Base-by-base conservation (phyloP, 2,329 filamentous ascomycete genomes). In the Teratosphaeria zuluensis region DNA sequence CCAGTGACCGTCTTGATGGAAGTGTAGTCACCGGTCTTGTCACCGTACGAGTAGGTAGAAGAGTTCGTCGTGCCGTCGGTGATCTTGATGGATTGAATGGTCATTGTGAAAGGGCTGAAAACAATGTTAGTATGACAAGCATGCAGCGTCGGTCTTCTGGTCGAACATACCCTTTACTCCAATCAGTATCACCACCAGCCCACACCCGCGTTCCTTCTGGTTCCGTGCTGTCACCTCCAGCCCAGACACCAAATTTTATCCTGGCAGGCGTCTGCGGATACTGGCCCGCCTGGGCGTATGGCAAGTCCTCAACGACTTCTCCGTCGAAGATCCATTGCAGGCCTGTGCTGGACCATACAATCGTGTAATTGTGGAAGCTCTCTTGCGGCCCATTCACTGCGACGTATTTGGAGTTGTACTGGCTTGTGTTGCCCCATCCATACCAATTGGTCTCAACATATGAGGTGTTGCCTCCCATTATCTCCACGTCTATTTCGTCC, bases 401-500 rank as follows among this genome's bases (percentile, higher is more conserved):
- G 66, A 85, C 81, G 76, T 82, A 86, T 59, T 80, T 78, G 67
- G 84, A 86, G 63, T 87, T 85, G 75, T 88, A 59, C 56, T 71
- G 69, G 11, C 51, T 83, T 72, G 83, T 89, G 61, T 81, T 81
- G 54, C 87, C 88, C 78, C 89, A 87, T 74, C 85, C 83, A 74
- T 89, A 90, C 75, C 85, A 92, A 77, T 92, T 92, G 65, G 83
- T 87, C 64, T 87, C 80, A 8, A 83, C 86, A 32, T 79, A 74
- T 16, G 78, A 82, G 58, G 76, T 74, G 68, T 89, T 86, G 58
- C 80, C 80, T 53, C 89, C 89, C 59, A 90, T 80, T 69, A 89
- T 88, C 70, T 94, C 89, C 83, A 89, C 92, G 70, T 96, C 91
- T 48, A 95, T 85, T 74, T 95, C 90, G 71, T 95, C 91, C 14